These are phyloP conservation scores for Lactarius vividus DNA, from an alignment of 768 basidiomycete genomes.

Conservation along the genomic window DNA sequence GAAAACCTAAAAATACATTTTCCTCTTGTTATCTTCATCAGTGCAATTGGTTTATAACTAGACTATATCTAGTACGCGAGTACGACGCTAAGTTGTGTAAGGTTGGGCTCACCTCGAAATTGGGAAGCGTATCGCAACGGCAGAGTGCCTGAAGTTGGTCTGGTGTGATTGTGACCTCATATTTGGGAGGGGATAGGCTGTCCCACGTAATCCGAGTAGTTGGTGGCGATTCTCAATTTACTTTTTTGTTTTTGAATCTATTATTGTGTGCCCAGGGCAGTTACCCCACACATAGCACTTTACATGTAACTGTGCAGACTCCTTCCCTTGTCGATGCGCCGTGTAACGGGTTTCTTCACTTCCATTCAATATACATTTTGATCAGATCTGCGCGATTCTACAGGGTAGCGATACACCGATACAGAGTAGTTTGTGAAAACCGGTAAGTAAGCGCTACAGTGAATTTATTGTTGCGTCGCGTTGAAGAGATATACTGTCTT, in stretches of 20 bases:
- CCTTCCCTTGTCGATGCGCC: too few species aligned
- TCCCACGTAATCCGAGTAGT: neutral
- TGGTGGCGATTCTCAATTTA: neutral
- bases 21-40: conserved; percentile 10
- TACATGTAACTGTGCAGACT: too few species aligned
- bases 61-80: conserved; percentile 14
- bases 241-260: too few species aligned
- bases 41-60: conserved; percentile 21
- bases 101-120: neutral
- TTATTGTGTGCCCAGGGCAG: too few species aligned
- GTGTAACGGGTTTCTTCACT: too few species aligned
- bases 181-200: neutral
- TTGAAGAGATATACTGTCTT: neutral
- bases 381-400: conserved; percentile 21
- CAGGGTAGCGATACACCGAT: conserved; percentile 22
- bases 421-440: conserved; percentile 12
- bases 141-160: too few species aligned
- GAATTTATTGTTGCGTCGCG: neutral
- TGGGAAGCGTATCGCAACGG: too few species aligned
- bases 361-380: conserved; percentile 8
- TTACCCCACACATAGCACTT: too few species aligned
- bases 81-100: neutral
- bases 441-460: conserved; percentile 14
- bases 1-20: conserved; percentile 20
- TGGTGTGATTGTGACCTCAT: neutral